phyloP scores from a whole-genome alignment of 805 yeast genomes.

The Metschnikowia koreensis region DNA sequence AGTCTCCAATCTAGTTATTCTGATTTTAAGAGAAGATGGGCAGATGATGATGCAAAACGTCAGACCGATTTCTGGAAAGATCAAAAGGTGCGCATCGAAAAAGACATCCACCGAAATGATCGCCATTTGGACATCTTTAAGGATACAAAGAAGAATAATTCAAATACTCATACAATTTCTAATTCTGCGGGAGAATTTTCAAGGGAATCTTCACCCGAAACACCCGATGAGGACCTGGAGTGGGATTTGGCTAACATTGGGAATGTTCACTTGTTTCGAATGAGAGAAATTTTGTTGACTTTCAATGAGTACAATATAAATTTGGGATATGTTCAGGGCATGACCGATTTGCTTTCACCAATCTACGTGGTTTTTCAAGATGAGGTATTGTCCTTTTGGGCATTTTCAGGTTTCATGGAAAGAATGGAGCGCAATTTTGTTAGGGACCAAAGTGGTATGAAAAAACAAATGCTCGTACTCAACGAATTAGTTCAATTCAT shows the following conservation, averaged over 20 bases:
- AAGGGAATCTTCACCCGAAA: conserved; percentile 29
- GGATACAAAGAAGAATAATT: conserved; percentile 37
- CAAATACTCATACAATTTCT: not conserved
- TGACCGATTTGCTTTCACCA: conserved; percentile 92
- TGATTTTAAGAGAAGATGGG: conserved; percentile 71
- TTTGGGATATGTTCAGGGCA: conserved; percentile 96
- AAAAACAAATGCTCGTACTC: conserved; percentile 77
- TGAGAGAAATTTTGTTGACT: conserved; percentile 79
- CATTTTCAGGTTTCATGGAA: conserved; percentile 84
- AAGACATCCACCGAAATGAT: conserved; percentile 91
- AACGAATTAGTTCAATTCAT: conserved; percentile 86
- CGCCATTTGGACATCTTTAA: conserved; percentile 66
- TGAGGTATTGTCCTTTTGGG: conserved; percentile 83
- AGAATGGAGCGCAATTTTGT: conserved; percentile 93
- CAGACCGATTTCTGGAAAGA: conserved; percentile 74
- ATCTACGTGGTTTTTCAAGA: conserved; percentile 64
- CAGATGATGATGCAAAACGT: conserved; percentile 49
- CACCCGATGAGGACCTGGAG: conserved; percentile 44
- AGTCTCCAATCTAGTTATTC: conserved; percentile 61
- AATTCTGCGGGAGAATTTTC: not conserved
- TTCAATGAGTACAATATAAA: conserved; percentile 81
- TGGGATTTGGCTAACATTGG: conserved; percentile 61
- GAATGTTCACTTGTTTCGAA: conserved; percentile 69
- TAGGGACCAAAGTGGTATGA: conserved; percentile 91
- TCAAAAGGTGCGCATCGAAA: conserved; percentile 85